Conservation (phyloP, 176 grass and related monocot species). For the Carex cristatella region DNA sequence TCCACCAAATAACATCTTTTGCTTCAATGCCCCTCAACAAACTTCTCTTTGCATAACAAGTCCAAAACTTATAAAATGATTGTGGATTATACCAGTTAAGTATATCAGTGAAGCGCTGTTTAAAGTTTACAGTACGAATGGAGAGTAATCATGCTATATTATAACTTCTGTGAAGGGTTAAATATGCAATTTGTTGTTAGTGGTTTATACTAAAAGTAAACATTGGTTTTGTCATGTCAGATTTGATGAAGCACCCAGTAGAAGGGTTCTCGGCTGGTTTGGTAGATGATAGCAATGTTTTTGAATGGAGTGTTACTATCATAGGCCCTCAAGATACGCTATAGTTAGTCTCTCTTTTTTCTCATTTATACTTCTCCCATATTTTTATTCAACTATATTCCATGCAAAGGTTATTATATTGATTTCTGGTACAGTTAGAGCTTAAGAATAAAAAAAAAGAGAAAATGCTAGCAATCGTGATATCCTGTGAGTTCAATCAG, state of each 20-base stretch:
- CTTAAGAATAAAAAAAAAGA: background rate
- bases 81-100: too few species aligned
- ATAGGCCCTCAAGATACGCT: conserved; percentile 16
- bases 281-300: conserved; percentile 11
- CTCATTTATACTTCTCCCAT: background rate
- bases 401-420: background rate
- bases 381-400: background rate
- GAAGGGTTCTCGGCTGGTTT: conserved; percentile 15
- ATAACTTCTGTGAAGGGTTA: background rate
- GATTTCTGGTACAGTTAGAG: background rate
- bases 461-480: background rate
- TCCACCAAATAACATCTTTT: too few species aligned
- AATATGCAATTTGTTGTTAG: background rate
- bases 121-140: too few species aligned
- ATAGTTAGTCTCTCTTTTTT: background rate
- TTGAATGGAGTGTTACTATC: conserved; percentile 8
- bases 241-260: conserved; percentile 21
- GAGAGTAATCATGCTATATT: background rate
- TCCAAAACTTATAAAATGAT: too few species aligned
- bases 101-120: too few species aligned
- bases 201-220: background rate
- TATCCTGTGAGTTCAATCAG: background rate
- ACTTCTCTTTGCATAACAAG: background rate
- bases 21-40: too few species aligned
- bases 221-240: background rate